These are phyloP conservation scores for Apiosordaria backusii DNA, from an alignment of 495 filamentous ascomycete genomes.

Conservation along the genomic window DNA sequence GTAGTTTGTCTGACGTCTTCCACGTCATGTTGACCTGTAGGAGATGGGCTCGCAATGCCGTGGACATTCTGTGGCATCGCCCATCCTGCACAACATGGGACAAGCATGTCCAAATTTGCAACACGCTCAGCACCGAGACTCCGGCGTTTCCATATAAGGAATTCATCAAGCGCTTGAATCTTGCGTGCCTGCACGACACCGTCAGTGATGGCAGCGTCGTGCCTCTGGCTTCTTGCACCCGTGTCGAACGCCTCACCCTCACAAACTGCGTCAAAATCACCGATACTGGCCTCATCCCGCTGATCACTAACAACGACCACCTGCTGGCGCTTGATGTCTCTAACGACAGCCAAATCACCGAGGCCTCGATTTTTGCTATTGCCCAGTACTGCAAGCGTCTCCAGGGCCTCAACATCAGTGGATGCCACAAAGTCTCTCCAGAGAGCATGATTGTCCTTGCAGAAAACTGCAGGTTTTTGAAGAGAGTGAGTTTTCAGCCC, in stretches of 20 bases:
- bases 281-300: constrained; percentile 73
- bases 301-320: constrained; percentile 74
- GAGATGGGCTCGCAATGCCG: constrained; percentile 87
- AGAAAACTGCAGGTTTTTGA: constrained; percentile 77
- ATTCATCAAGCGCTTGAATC: constrained; percentile 85
- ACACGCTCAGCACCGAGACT: constrained; percentile 61
- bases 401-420: constrained; percentile 91
- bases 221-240: constrained; percentile 78
- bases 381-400: constrained; percentile 76
- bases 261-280: constrained; percentile 85
- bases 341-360: constrained; percentile 71
- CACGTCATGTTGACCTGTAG: constrained; percentile 90
- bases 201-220: constrained; percentile 88
- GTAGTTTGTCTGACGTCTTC: constrained; percentile 66
- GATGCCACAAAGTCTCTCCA: constrained; percentile 79
- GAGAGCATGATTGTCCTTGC: constrained; percentile 80
- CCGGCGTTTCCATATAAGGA: constrained; percentile 82
- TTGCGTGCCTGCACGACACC: constrained; percentile 68
- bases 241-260: constrained; percentile 89
- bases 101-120: constrained; percentile 71
- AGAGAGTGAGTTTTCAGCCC: constrained; percentile 60
- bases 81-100: constrained; percentile 84
- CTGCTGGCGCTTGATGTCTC: constrained; percentile 92
- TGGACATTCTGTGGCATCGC: constrained; percentile 92
- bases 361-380: constrained; percentile 74